These are phyloP conservation scores for Cyphellophora attinorum DNA, from an alignment of 2,329 filamentous ascomycete genomes.

Conservation along the genomic window DNA sequence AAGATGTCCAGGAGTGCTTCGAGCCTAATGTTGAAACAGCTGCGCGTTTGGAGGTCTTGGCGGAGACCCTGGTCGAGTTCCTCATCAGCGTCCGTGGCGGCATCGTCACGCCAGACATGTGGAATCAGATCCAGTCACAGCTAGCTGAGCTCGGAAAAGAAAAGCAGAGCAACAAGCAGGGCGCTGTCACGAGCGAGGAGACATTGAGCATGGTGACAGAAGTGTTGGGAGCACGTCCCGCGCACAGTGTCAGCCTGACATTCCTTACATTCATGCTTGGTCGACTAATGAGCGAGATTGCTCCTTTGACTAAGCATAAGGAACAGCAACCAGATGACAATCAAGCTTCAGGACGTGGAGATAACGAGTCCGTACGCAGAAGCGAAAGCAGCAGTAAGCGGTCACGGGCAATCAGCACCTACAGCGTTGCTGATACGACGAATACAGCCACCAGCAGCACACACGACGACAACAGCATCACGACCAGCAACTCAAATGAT, in stretches of 20 bases:
- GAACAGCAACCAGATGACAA: constrained; percentile 2
- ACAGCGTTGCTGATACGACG: too few species aligned
- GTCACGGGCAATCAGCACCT: too few species aligned
- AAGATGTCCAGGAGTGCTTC: constrained; percentile 52
- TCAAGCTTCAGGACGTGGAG: too few species aligned
- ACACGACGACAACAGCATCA: too few species aligned
- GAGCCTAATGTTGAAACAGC: constrained; percentile 52
- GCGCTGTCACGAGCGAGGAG: constrained; percentile 38
- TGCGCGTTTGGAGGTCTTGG: constrained; percentile 64
- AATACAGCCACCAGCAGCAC: too few species aligned
- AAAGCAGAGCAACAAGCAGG: constrained; percentile 25
- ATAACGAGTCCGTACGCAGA: too few species aligned
- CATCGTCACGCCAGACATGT: constrained; percentile 61
- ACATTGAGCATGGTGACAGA: constrained; percentile 59
- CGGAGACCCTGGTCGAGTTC: constrained; percentile 64
- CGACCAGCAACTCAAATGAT: constrained; percentile 15
- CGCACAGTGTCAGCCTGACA: constrained; percentile 81
- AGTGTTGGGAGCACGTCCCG: constrained; percentile 58
- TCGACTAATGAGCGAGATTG: constrained; percentile 46
- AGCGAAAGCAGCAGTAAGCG: too few species aligned
- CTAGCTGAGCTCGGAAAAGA: constrained; percentile 41
- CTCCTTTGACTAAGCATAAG: not conserved
- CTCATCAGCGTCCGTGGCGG: constrained; percentile 68
- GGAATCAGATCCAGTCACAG: constrained; percentile 57
- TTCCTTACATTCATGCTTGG: constrained; percentile 72